Percentiles rank a stretch among this genome's conserved stretches.
These are phyloP conservation scores for Diaporthe vaccinii DNA, from an alignment of 2,329 filamentous ascomycete genomes.

Conservation along the genomic window DNA sequence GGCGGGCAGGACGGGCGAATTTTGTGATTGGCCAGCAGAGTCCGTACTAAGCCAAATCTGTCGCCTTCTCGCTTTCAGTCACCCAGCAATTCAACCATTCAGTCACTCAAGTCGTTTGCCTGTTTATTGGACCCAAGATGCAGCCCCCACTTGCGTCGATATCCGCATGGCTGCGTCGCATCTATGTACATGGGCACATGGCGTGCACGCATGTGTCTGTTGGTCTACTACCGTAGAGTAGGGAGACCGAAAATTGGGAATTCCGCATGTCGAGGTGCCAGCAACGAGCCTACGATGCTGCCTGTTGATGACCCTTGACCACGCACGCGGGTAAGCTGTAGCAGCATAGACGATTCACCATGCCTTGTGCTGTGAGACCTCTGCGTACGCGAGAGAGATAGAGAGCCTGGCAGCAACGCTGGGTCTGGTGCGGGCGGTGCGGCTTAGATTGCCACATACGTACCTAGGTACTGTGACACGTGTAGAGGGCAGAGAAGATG, in stretches of 20 bases:
- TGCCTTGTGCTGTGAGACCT: not conserved
- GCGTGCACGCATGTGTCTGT: no score
- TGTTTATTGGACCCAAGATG: not conserved
- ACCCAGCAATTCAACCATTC: no score
- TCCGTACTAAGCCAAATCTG: conserved; percentile 5
- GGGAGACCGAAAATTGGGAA: not conserved
- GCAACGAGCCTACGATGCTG: not conserved
- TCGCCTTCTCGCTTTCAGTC: not conserved
- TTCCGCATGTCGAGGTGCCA: no score
- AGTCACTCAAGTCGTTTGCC: not conserved
- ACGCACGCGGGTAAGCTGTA: not conserved
- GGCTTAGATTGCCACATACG: not conserved
- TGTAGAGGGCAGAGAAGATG: not conserved
- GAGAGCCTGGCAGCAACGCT: not conserved
- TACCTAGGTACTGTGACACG: not conserved
- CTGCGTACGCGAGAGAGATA: not conserved
- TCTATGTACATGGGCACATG: not conserved
- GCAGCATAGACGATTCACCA: not conserved
- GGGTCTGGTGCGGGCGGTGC: not conserved
- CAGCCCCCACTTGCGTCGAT: not conserved
- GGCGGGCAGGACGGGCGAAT: conserved; percentile 6
- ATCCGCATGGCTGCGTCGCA: not conserved
- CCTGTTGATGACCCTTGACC: no score
- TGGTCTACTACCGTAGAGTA: not conserved
- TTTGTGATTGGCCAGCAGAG: conserved; percentile 26